Base-by-base conservation (phyloP, 73 alveolate genomes). In the Blepharisma japonicum region DNA sequence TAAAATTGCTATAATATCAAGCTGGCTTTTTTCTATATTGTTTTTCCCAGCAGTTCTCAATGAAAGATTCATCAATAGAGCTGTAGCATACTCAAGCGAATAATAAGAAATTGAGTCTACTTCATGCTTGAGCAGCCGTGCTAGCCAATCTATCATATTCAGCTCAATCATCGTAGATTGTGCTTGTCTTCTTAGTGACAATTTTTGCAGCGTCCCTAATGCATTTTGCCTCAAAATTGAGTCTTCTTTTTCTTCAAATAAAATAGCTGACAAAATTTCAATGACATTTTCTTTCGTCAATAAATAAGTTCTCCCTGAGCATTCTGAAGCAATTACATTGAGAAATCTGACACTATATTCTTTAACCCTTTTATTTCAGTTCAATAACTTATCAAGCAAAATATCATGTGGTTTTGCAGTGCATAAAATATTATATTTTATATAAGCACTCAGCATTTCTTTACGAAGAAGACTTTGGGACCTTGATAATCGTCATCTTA, bases 11-110 rank as follows among this genome's bases (percentile, higher is more conserved):
- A 96, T 77, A 11, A 95, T 84, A 51, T 88, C 91, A 45, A 86
- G 87, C 6, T 94, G 89, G 18, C 91, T 89, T 6, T 92, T 94
- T 81, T 94, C 98, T 78, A 94, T 92, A 81, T 94, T 96, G 55
- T 92, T 90, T 80, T 96, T 94, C 2, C 99, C 99, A 51, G 93
- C 94, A 55, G 93, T 89, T 89, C 99, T 88, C 68, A 96, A 71
- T 50, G 96, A 84, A 18, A 96, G 90, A 85, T 96, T 96, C 99
- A 96, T 96, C 55, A 96, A 92, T 78, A 96, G 83, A 45, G 99
- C 99, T 38, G 98, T 89, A 3, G 99, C 98, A 89, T 96, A 96
- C 82, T 96, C 99, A 32, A 92, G 86, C 20, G 98, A 84, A 85
- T 96, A 96, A 80, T 93, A 97, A 68, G 98, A 86, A 46, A 96